phyloP scores from a whole-genome alignment of 768 basidiomycete species.

The Pulveroboletus sp. region DNA sequence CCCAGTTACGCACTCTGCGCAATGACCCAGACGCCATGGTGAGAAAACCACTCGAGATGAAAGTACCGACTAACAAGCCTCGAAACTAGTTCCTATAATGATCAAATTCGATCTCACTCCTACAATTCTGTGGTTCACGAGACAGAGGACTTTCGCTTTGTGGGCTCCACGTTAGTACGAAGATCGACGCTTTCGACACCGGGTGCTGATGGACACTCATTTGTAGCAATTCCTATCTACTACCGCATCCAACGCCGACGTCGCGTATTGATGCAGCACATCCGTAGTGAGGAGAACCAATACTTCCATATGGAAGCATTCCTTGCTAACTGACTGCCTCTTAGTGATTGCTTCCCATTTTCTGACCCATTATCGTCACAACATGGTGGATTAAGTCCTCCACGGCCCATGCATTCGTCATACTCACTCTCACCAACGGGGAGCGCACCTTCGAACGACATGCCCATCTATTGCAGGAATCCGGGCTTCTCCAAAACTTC shows the following conservation, averaged over 20 bases:
- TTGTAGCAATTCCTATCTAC: slow-evolving; percentile 3
- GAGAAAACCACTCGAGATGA: neutral
- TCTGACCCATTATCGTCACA: neutral
- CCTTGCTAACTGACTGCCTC: neutral
- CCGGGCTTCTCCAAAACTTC: neutral
- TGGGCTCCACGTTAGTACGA: slow-evolving; percentile 9
- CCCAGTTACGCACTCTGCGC: neutral
- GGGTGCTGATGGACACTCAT: slow-evolving; percentile 3
- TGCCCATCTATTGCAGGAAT: neutral
- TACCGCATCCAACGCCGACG: neutral
- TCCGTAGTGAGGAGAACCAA: slow-evolving; percentile 10
- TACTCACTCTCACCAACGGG: neutral
- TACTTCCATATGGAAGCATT: neutral
- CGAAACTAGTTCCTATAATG: slow-evolving; percentile 6
- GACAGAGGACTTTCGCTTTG: neutral
- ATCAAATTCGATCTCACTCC: neutral
- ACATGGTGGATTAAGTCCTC: neutral
- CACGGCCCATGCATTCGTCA: neutral
- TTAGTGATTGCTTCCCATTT: slow-evolving; percentile 4
- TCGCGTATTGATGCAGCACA: neutral
- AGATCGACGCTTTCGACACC: neutral
- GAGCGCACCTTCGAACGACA: neutral
- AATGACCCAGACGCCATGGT: slow-evolving; percentile 14
- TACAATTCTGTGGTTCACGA: neutral
- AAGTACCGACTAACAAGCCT: neutral